These are phyloP conservation scores for Camelina laxa DNA, from an alignment of 345 rosid species.

Conservation along the genomic window DNA sequence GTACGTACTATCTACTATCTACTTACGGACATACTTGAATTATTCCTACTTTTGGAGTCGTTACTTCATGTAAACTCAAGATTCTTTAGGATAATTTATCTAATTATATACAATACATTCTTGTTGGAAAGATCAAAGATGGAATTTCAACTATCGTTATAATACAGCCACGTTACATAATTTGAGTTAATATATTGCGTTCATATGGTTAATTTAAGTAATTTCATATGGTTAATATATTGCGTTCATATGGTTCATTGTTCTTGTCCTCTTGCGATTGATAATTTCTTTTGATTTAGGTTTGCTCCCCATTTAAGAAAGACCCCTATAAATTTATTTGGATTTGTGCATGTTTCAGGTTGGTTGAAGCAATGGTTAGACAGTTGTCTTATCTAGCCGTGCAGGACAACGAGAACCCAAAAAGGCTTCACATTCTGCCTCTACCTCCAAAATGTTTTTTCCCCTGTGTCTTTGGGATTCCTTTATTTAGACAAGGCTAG, in stretches of 20 bases:
- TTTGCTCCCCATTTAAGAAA: neutral
- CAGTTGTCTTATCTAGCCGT: slow-evolving; percentile 31
- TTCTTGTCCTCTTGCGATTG: neutral
- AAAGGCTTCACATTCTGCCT: slow-evolving; percentile 21
- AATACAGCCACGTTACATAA: neutral
- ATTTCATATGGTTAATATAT: too few species aligned
- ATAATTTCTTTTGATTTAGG: neutral
- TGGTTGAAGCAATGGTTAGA: slow-evolving; percentile 35
- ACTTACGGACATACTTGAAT: slow-evolving; percentile 10
- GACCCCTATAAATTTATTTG: neutral
- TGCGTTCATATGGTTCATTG: neutral
- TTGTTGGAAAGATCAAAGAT: slow-evolving; percentile 17
- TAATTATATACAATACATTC: neutral
- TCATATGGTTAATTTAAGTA: neutral
- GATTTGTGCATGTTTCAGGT: slow-evolving; percentile 35
- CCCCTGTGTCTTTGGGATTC: slow-evolving; percentile 27
- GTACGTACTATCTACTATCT: slow-evolving; percentile 21
- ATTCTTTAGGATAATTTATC: neutral
- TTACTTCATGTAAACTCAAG: slow-evolving; percentile 13
- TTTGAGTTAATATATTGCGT: neutral
- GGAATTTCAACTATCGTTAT: neutral
- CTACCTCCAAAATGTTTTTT: slow-evolving; percentile 3
- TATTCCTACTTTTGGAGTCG: slow-evolving; percentile 18
- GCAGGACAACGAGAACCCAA: slow-evolving; percentile 20
- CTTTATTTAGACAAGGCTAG: slow-evolving; percentile 35